These are phyloP conservation scores for Striga asiatica DNA, from an alignment of 257 asterid genomes.

Conservation along the genomic window DNA sequence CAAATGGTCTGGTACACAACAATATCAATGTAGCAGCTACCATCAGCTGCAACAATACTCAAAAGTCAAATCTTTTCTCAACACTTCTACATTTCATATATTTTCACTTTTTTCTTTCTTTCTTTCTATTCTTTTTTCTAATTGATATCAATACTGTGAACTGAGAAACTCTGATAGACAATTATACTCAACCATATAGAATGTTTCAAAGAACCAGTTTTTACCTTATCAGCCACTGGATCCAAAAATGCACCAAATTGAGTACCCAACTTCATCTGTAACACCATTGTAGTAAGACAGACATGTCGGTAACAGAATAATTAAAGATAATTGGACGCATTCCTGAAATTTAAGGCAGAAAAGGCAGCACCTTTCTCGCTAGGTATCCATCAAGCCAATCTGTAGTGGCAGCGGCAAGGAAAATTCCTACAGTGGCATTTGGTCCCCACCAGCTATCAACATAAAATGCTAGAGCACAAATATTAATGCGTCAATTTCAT, in stretches of 20 bases:
- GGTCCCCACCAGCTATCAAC: conserved; percentile 92
- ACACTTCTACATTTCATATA: no score
- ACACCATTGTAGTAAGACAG: conserved; percentile 18
- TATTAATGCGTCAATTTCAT: conserved; percentile 15
- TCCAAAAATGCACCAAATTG: conserved; percentile 97
- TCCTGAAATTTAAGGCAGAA: conserved; percentile 4
- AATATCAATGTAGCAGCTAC: conserved; percentile 93
- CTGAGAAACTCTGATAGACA: no score
- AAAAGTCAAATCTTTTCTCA: no score
- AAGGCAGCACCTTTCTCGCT: conserved; percentile 71
- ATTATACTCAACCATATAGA: no score
- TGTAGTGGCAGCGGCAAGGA: conserved; percentile 76
- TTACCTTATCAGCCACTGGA: conserved; percentile 99
- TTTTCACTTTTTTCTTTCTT: no score
- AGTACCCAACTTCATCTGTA: conserved; percentile 88
- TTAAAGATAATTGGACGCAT: conserved; percentile 9
- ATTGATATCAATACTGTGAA: no score
- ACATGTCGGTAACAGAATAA: conserved; percentile 11
- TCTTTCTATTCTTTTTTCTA: no score
- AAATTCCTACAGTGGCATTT: conserved; percentile 65
- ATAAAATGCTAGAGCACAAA: conserved; percentile 58
- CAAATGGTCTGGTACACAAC: conserved; percentile 76
- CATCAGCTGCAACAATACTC: conserved; percentile 65
- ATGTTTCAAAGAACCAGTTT: neutral
- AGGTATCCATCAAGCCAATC: conserved; percentile 99